phyloP scores from a whole-genome alignment of 2,329 filamentous ascomycete species.

The Cercospora citrullina region DNA sequence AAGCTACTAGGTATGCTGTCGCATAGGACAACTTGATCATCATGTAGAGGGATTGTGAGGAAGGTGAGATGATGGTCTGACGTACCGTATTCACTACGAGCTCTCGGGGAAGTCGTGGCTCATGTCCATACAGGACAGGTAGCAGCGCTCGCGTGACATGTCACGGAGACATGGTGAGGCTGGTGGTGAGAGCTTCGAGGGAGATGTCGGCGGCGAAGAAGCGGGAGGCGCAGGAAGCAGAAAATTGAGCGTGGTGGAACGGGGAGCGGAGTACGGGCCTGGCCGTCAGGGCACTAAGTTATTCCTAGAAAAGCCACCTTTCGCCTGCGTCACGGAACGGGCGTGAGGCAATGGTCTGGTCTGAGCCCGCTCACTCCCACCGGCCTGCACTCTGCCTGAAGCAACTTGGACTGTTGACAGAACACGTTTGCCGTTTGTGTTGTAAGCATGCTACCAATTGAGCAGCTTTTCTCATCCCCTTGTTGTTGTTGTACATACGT shows the following conservation, averaged over 20 bases:
- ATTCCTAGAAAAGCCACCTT: slow-evolving; percentile 12
- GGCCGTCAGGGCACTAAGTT: neutral
- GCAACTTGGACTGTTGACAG: neutral
- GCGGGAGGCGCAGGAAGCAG: slow-evolving; percentile 1
- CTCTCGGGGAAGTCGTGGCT: neutral
- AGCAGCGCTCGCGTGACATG: neutral
- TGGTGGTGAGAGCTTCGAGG: neutral
- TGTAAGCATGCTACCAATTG: neutral
- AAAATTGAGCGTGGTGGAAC: neutral
- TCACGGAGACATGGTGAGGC: neutral
- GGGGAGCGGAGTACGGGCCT: slow-evolving; percentile 4
- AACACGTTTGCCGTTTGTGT: neutral
- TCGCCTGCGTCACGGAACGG: neutral
- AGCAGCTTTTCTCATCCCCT: neutral
- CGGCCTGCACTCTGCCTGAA: neutral
- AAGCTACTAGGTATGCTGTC: slow-evolving; percentile 37
- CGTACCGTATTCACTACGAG: neutral
- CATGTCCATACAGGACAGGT: neutral
- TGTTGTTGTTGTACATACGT: slow-evolving; percentile 1
- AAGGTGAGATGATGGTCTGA: slow-evolving; percentile 1
- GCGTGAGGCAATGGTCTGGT: slow-evolving; percentile 1
- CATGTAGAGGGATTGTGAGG: slow-evolving; percentile 30
- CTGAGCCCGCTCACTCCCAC: neutral
- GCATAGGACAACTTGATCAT: slow-evolving; percentile 35
- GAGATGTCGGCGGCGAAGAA: slow-evolving; percentile 5